phyloP scores from a whole-genome alignment of 169 alveolate genomes.

The Cryptosporidium sp. region DNA sequence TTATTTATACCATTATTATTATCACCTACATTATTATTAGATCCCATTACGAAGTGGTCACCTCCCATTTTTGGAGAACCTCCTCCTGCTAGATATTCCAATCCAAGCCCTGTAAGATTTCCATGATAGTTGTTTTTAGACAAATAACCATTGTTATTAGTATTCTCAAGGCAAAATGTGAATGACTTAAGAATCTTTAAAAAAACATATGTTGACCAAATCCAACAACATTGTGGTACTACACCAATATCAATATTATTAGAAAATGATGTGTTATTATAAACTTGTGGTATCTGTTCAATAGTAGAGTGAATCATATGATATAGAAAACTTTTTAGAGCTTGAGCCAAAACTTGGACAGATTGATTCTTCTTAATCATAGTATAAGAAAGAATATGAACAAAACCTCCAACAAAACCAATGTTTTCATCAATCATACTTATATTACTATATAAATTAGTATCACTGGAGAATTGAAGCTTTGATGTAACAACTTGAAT shows the following conservation, averaged over 20 bases:
- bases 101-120: not conserved
- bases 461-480: not conserved
- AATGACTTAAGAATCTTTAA: constrained; percentile 41
- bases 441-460: constrained; percentile 24
- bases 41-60: not conserved
- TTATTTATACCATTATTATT: no score
- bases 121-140: not conserved
- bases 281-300: constrained; percentile 22
- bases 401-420: constrained; percentile 66
- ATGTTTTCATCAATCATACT: constrained; percentile 68
- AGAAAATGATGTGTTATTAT: not conserved
- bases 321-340: constrained; percentile 17
- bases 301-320: constrained; percentile 24
- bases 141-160: no score
- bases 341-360: constrained; percentile 1
- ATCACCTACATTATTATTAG: not conserved
- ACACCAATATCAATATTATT: constrained; percentile 14
- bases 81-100: not conserved
- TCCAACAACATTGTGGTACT: constrained; percentile 56
- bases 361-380: constrained; percentile 31
- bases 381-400: constrained; percentile 48
- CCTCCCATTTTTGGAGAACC: not conserved
- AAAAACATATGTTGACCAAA: constrained; percentile 58
- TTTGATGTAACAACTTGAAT: constrained; percentile 18
- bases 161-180: constrained; percentile 34